phyloP scores from a whole-genome alignment of 768 basidiomycete genomes.

The Leucosporidium yakuticum region DNA sequence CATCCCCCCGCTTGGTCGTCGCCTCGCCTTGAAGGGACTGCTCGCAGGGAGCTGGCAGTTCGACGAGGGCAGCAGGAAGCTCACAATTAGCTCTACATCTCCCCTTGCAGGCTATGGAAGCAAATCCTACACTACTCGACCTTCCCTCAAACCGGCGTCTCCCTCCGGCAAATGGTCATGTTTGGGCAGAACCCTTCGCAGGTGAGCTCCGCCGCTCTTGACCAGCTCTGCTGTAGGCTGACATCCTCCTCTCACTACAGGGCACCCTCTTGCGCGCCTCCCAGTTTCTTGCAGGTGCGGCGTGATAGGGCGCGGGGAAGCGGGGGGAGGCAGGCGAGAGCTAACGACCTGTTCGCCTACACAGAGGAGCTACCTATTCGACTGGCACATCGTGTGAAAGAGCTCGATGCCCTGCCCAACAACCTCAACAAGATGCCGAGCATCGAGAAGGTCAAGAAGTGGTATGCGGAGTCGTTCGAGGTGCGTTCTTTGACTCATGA shows the following conservation, averaged over 20 bases:
- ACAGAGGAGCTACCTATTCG: constrained; percentile 90
- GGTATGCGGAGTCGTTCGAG: constrained; percentile 99
- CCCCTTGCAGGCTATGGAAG: constrained; percentile 20
- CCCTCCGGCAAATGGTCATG: constrained; percentile 93
- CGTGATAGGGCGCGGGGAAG: constrained; percentile 80
- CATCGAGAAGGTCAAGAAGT: constrained; percentile 87
- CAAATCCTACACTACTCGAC: constrained; percentile 39
- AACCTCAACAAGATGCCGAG: constrained; percentile 83
- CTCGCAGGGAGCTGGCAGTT: not conserved
- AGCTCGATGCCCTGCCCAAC: constrained; percentile 89
- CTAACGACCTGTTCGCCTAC: constrained; percentile 28
- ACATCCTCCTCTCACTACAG: constrained; percentile 47
- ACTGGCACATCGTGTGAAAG: constrained; percentile 90
- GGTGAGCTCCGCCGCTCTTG: not conserved
- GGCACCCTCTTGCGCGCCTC: constrained; percentile 88
- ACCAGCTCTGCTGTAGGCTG: not conserved
- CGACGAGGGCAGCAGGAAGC: not conserved
- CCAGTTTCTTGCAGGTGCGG: constrained; percentile 71
- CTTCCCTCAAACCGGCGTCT: constrained; percentile 74
- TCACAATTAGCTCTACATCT: not conserved
- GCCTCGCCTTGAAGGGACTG: not conserved
- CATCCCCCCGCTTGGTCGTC: not conserved
- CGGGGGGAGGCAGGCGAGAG: not conserved
- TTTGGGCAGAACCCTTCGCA: constrained; percentile 85
- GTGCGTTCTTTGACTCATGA: constrained; percentile 48